A percentile compares a stretch with the other conserved stretches of the same genome.
Conservation (phyloP, 768 basidiomycete genomes). For the Leccinum barrowsii region DNA sequence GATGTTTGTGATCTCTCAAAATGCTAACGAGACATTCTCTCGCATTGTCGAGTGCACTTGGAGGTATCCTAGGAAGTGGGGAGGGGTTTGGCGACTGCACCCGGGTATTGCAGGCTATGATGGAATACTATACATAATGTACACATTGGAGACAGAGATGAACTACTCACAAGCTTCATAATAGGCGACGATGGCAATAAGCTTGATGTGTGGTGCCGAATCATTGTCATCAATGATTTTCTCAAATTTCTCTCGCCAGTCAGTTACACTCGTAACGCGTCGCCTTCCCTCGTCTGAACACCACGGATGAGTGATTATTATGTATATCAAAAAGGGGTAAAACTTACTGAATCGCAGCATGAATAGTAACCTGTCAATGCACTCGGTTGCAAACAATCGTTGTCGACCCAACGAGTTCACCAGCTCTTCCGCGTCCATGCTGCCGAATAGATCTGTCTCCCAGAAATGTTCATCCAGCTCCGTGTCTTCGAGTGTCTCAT, state of each 20-base stretch:
- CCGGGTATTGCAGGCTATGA: slow-evolving; percentile 8
- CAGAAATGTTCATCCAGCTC: slow-evolving; percentile 1
- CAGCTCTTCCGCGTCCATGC: background rate
- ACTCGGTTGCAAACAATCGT: background rate
- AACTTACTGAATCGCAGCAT: background rate
- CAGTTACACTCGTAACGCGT: background rate
- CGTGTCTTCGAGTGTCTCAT: background rate
- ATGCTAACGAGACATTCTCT: slow-evolving; percentile 11
- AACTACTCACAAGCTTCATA: slow-evolving; percentile 16
- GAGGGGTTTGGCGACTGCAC: background rate
- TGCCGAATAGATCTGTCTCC: slow-evolving; percentile 2
- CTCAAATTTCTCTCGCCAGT: background rate
- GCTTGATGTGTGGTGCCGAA: background rate
- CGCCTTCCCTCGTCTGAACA: background rate
- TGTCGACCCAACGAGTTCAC: background rate
- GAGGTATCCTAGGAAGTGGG: background rate
- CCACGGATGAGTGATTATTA: background rate
- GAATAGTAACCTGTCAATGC: background rate
- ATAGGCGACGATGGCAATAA: slow-evolving; percentile 7
- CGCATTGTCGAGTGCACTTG: slow-evolving; percentile 10
- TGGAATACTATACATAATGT: background rate
- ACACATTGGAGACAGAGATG: background rate
- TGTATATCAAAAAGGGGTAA: background rate
- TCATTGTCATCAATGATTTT: background rate
- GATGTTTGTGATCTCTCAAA: slow-evolving; percentile 11